Conservation (phyloP, 257 asterid genomes). For the Prunella vulgaris region DNA sequence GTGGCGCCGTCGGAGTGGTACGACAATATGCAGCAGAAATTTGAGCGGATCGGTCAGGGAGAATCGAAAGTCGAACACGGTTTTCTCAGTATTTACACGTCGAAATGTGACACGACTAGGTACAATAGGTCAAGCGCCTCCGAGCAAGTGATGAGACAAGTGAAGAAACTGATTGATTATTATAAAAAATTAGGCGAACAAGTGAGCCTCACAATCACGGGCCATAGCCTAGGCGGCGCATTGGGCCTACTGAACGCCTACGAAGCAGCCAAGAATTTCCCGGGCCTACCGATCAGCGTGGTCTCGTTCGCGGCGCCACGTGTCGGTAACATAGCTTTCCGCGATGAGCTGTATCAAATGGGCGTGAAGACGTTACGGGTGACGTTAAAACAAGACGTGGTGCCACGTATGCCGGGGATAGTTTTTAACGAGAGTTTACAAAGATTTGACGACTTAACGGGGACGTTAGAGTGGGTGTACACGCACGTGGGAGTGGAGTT, state of each 20-base stretch:
- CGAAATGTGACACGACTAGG: conserved; percentile 49
- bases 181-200: conserved; percentile 42
- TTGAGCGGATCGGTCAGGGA: conserved; percentile 55
- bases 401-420: conserved; percentile 70
- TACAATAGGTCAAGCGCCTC: conserved; percentile 72
- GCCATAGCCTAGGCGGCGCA: conserved; percentile 80
- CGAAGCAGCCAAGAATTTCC: conserved; percentile 62
- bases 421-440: conserved; percentile 68
- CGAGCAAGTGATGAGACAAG: conserved; percentile 62
- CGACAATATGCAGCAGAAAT: conserved; percentile 57
- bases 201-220: conserved; percentile 67
- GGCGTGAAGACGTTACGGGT: conserved; percentile 58
- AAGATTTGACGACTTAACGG: conserved; percentile 59
- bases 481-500: conserved; percentile 76
- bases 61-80: conserved; percentile 72
- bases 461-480: conserved; percentile 78
- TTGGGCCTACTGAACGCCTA: conserved; percentile 68
- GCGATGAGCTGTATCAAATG: conserved; percentile 60
- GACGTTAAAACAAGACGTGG: conserved; percentile 58
- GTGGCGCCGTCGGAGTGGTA: conserved; percentile 74
- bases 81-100: conserved; percentile 70
- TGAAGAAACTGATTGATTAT: conserved; percentile 30
- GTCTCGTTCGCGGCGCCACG: conserved; percentile 74
- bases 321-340: conserved; percentile 75
- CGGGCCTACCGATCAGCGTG: conserved; percentile 41